A percentile compares a stretch with the other conserved stretches of the same genome.
These are phyloP conservation scores for Nicotiana knightiana DNA, from an alignment of 257 asterid genomes.

Conservation along the genomic window DNA sequence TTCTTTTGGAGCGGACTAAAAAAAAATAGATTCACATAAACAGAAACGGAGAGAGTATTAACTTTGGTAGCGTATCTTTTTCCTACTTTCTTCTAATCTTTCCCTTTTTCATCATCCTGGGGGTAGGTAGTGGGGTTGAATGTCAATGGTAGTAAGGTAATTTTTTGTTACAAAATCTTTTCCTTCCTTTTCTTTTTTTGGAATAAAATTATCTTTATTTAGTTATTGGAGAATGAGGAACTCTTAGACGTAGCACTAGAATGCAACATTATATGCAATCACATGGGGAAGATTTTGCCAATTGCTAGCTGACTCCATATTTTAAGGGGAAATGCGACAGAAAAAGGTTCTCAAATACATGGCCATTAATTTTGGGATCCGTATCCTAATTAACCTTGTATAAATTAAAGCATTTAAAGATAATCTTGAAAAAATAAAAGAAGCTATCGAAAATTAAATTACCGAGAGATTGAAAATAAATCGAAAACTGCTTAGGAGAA, in stretches of 20 bases:
- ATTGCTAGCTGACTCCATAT: background rate
- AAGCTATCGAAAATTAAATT: background rate
- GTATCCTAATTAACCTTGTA: background rate
- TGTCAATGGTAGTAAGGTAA: background rate
- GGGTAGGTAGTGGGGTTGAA: background rate
- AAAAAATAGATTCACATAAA: no score
- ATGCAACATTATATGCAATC: background rate
- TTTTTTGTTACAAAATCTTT: background rate
- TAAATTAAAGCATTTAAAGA: background rate
- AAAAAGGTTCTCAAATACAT: background rate
- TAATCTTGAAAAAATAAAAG: background rate
- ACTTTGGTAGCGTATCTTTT: background rate
- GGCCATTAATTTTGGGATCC: background rate
- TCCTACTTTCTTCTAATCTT: background rate
- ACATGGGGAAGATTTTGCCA: background rate
- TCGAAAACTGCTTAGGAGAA: background rate
- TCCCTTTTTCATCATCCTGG: background rate
- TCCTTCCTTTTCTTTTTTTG: background rate
- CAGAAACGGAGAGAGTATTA: no score
- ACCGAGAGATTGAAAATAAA: background rate
- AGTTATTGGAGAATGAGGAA: background rate
- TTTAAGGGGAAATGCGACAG: background rate
- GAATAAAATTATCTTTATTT: background rate
- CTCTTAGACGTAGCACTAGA: background rate
- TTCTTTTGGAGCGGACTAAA: no score